Conservation (phyloP, 345 rosid species). For the Citrus inodora region DNA sequence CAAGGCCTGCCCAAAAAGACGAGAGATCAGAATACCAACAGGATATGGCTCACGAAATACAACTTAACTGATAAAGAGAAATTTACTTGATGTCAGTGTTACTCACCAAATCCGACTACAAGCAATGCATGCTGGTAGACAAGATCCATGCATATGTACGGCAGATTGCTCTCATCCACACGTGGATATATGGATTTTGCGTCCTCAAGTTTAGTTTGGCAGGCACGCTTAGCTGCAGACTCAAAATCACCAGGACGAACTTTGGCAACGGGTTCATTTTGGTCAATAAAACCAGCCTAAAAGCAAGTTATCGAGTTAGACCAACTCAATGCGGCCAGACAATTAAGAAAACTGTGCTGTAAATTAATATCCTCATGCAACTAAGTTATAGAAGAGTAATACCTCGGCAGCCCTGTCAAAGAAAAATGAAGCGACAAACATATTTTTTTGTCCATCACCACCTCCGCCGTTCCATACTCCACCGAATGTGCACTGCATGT, state of each 20-base stretch:
- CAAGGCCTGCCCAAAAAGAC: slow-evolving; percentile 44
- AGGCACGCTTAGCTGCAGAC: slow-evolving; percentile 82
- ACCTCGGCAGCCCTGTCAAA: slow-evolving; percentile 99
- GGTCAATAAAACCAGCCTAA: slow-evolving; percentile 79
- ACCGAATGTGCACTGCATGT: slow-evolving; percentile 92
- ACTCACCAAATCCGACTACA: slow-evolving; percentile 83
- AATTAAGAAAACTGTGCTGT: neutral
- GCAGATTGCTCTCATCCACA: slow-evolving; percentile 53
- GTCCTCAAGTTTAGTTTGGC: slow-evolving; percentile 63
- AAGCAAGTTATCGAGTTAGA: slow-evolving; percentile 11
- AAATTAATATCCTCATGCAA: neutral
- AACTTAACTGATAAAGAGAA: neutral
- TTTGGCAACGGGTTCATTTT: slow-evolving; percentile 59
- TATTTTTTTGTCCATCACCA: slow-evolving; percentile 94
- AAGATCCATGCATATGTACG: slow-evolving; percentile 94
- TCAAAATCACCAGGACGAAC: slow-evolving; percentile 75
- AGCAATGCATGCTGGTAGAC: slow-evolving; percentile 80
- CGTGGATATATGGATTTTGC: slow-evolving; percentile 47
- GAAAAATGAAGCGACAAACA: slow-evolving; percentile 95
- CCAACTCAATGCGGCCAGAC: neutral
- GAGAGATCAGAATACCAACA: slow-evolving; percentile 6
- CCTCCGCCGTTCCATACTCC: slow-evolving; percentile 99
- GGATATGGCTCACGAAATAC: neutral
- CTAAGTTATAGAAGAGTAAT: slow-evolving; percentile 5
- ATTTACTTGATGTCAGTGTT: neutral